Percentiles rank a stretch among this genome's conserved stretches.
Evolutionary conservation across 768 basidiomycete genomes (phyloP).

Genomic region (Clitopilus hobsonii): DNA sequence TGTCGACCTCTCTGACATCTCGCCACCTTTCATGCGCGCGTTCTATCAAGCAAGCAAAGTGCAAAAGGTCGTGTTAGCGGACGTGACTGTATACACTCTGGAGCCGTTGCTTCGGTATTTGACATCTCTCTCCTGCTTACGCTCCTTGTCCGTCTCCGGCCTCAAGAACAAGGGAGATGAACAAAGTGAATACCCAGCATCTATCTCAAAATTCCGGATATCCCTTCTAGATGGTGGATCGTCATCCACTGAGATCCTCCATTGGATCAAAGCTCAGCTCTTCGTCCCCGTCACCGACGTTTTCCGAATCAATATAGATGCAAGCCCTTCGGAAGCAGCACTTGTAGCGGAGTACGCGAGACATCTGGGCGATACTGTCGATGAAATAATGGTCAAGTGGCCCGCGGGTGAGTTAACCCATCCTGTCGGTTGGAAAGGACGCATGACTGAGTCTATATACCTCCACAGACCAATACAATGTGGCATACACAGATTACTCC

Average conservation of each 20-base stretch:
- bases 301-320: conserved; percentile 19
- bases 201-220: conserved; percentile 11
- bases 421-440: not conserved
- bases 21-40: not conserved
- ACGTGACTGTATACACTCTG: not conserved
- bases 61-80: not conserved
- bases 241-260: conserved; percentile 14
- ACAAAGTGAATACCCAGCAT: not conserved
- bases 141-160: conserved; percentile 1
- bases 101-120: not conserved
- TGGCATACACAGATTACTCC: not conserved
- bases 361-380: conserved; percentile 16
- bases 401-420: conserved; percentile 4
- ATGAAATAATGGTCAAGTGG: conserved; percentile 18
- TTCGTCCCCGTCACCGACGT: conserved; percentile 16
- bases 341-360: conserved; percentile 14
- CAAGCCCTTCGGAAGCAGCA: not conserved
- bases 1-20: not conserved
- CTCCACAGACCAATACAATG: not conserved
- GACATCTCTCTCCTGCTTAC: not conserved
- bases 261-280: conserved; percentile 22
- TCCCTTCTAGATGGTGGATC: conserved; percentile 16
- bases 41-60: not conserved
- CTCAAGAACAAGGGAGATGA: not conserved
- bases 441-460: not conserved